Evolutionary conservation across 148 eudicot species (phyloP).

Genomic region (Heliosperma pusillum): DNA sequence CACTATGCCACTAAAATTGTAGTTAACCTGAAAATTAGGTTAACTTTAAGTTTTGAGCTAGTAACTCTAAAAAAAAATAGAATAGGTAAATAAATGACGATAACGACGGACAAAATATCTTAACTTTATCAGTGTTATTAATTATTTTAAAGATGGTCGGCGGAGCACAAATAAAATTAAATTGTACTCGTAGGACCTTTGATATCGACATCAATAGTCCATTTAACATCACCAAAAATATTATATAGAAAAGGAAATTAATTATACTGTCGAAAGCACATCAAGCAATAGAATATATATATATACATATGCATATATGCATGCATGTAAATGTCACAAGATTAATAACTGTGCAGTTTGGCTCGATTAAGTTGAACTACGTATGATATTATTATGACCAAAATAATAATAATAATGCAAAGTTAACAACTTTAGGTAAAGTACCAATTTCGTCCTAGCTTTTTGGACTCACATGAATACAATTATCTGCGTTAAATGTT

Average conservation of each 20-base stretch:
- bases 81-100: too few relatives aligned
- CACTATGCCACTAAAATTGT: too few relatives aligned
- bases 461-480: not conserved
- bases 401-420: not conserved
- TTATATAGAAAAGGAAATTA: not conserved
- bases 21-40: too few relatives aligned
- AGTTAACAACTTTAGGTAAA: constrained; percentile 12
- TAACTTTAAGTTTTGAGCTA: too few relatives aligned
- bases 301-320: not conserved
- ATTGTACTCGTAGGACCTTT: constrained; percentile 15
- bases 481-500: too few relatives aligned
- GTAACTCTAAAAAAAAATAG: too few relatives aligned
- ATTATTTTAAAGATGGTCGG: constrained; percentile 19
- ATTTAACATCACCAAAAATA: not conserved
- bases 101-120: too few relatives aligned
- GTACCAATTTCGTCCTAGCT: constrained; percentile 8
- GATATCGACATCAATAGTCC: constrained; percentile 16
- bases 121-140: constrained; percentile 1
- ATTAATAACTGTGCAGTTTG: constrained; percentile 19
- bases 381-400: not conserved
- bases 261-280: not conserved
- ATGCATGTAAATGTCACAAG: constrained; percentile 20
- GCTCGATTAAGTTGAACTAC: not conserved
- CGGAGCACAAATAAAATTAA: constrained; percentile 16
- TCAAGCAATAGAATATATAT: constrained; percentile 10